A percentile compares a stretch with the other conserved stretches of the same genome.
These are phyloP conservation scores for Mrakia frigida DNA, from an alignment of 768 basidiomycete species.

Conservation along the genomic window DNA sequence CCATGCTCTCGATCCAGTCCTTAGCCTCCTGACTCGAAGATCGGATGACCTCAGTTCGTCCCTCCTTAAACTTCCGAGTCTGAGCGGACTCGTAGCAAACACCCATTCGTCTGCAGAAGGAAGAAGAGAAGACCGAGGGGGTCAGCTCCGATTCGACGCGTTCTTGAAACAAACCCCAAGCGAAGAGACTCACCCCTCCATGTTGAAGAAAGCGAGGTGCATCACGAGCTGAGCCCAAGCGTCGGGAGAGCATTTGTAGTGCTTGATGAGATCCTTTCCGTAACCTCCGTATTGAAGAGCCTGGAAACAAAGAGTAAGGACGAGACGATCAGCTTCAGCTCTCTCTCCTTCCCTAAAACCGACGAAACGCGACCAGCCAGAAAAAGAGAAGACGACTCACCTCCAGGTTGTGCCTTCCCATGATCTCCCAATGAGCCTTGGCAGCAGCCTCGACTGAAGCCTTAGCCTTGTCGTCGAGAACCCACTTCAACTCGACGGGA, in stretches of 20 bases:
- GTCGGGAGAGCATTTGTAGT: conserved; percentile 79
- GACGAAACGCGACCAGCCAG: neutral
- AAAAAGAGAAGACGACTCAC: conserved; percentile 47
- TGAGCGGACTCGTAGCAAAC: conserved; percentile 91
- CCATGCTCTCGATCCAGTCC: conserved; percentile 86
- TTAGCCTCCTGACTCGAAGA: conserved; percentile 74
- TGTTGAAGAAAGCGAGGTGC: conserved; percentile 90
- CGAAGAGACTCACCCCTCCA: conserved; percentile 46
- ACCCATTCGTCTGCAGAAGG: conserved; percentile 61
- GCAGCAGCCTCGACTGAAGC: conserved; percentile 58
- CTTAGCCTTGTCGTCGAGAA: conserved; percentile 55
- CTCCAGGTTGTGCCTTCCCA: conserved; percentile 71
- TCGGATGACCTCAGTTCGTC: conserved; percentile 92
- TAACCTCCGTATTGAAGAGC: conserved; percentile 81
- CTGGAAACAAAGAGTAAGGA: conserved; percentile 40
- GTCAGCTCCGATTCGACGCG: neutral
- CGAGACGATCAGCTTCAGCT: neutral
- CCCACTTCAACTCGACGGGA: conserved; percentile 67
- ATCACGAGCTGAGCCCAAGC: conserved; percentile 94
- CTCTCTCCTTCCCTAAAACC: neutral
- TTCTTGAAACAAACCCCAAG: conserved; percentile 39
- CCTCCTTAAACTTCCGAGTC: conserved; percentile 83
- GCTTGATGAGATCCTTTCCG: conserved; percentile 55
- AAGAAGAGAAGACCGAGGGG: conserved; percentile 49
- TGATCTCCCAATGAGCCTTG: conserved; percentile 65